These are phyloP conservation scores for Tetracentron sinense DNA, from an alignment of 164 flowering plant species.

Conservation along the genomic window DNA sequence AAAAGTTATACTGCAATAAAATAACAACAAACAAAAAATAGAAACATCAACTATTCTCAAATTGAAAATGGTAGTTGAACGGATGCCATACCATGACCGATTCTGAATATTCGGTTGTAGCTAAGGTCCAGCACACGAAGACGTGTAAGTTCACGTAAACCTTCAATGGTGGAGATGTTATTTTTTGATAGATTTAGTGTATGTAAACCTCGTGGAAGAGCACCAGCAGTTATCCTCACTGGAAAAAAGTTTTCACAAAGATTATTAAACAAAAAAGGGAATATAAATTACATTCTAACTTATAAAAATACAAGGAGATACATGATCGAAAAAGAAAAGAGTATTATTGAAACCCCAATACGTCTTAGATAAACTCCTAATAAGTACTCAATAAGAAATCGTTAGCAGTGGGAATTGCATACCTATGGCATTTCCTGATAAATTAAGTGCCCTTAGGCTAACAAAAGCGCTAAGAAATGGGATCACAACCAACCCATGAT, in stretches of 20 bases:
- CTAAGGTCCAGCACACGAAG: constrained; percentile 89
- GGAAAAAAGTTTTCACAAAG: constrained; percentile 18
- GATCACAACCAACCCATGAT: constrained; percentile 77
- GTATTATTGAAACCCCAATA: neutral
- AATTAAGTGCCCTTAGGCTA: constrained; percentile 69
- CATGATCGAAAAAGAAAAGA: neutral
- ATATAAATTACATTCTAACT: neutral
- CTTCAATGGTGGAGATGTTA: constrained; percentile 78
- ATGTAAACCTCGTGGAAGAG: constrained; percentile 96
- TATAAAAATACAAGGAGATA: neutral
- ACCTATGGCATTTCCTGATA: constrained; percentile 90
- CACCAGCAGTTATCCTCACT: constrained; percentile 87
- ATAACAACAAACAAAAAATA: neutral
- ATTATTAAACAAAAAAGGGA: neutral
- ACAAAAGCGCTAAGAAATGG: constrained; percentile 80
- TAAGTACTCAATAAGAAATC: neutral
- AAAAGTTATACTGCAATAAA: neutral
- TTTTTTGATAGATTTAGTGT: constrained; percentile 77
- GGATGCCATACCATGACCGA: constrained; percentile 77
- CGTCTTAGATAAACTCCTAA: neutral
- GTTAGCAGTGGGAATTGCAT: constrained; percentile 9
- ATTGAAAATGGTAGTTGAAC: neutral
- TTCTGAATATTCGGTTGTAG: constrained; percentile 72
- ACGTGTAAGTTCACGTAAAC: constrained; percentile 82
- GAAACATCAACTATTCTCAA: neutral